phyloP scores from a whole-genome alignment of 2,329 filamentous ascomycete genomes.

The Canariomyces notabilis region DNA sequence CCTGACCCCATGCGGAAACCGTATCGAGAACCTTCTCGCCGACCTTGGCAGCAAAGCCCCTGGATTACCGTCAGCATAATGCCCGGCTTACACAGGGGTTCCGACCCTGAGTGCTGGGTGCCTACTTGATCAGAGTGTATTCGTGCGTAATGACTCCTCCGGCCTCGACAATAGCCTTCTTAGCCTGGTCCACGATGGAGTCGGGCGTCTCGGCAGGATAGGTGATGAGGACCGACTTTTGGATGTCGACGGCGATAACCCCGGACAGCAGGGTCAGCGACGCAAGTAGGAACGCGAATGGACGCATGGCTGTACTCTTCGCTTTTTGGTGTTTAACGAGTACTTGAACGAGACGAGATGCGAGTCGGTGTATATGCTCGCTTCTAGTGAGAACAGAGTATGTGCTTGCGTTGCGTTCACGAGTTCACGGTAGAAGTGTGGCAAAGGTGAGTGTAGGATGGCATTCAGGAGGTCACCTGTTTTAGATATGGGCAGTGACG shows the following conservation, averaged over 20 bases:
- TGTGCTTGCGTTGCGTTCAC: too few species aligned
- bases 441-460: too few species aligned
- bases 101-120: too few species aligned
- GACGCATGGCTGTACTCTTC: slow-evolving; percentile 66
- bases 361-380: too few species aligned
- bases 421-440: too few species aligned
- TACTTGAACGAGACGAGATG: too few species aligned
- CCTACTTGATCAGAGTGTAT: slow-evolving; percentile 65
- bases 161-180: slow-evolving; percentile 61
- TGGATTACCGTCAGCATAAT: slow-evolving; percentile 35
- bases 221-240: slow-evolving; percentile 72
- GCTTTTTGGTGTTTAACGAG: too few species aligned
- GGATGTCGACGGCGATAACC: slow-evolving; percentile 56
- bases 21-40: slow-evolving; percentile 63
- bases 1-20: slow-evolving; percentile 56
- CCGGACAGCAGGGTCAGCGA: slow-evolving; percentile 55
- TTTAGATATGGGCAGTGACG: too few species aligned
- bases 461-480: too few species aligned
- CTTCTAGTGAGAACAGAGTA: too few species aligned
- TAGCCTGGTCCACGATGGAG: slow-evolving; percentile 64
- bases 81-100: too few species aligned
- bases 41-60: slow-evolving; percentile 72
- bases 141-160: slow-evolving; percentile 77
- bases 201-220: slow-evolving; percentile 67
- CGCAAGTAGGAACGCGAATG: slow-evolving; percentile 48